Percentiles rank a stretch among this genome's conserved stretches.
These are phyloP conservation scores for Neurospora pannonica DNA, from an alignment of 495 filamentous ascomycete species.

Conservation along the genomic window DNA sequence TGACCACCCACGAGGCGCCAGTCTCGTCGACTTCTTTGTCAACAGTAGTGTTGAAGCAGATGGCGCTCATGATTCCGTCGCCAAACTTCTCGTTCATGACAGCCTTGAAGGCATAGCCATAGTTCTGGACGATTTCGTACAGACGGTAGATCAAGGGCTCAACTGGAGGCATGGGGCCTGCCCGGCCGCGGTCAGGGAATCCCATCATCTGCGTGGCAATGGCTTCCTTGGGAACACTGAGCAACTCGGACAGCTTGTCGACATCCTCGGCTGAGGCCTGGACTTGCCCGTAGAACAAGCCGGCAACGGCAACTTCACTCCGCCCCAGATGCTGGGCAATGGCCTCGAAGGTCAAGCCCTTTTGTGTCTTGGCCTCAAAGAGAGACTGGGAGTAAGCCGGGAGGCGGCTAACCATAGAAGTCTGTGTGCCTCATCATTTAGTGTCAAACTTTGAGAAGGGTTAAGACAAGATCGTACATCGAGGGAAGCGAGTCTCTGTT, in stretches of 20 bases:
- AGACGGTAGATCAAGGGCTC: constrained; percentile 91
- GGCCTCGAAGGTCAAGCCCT: constrained; percentile 67
- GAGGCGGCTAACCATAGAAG: constrained; percentile 40
- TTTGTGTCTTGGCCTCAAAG: constrained; percentile 72
- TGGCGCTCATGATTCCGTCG: constrained; percentile 97
- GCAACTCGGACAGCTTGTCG: constrained; percentile 54
- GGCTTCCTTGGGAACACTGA: constrained; percentile 48
- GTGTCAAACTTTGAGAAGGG: background rate
- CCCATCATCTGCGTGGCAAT: constrained; percentile 57
- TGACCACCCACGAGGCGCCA: constrained; percentile 67
- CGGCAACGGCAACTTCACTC: constrained; percentile 82
- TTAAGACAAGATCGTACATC: constrained; percentile 17
- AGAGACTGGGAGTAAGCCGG: constrained; percentile 64
- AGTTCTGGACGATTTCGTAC: constrained; percentile 97
- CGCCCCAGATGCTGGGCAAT: constrained; percentile 72
- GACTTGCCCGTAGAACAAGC: constrained; percentile 91
- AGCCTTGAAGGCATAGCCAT: constrained; percentile 94
- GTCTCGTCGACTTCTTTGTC: constrained; percentile 89
- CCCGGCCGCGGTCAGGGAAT: constrained; percentile 75
- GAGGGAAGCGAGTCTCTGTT: constrained; percentile 21
- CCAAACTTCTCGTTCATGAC: constrained; percentile 98
- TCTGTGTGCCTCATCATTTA: constrained; percentile 17
- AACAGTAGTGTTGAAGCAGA: constrained; percentile 85
- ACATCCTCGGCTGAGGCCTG: constrained; percentile 72
- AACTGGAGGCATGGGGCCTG: constrained; percentile 84